Evolutionary conservation across 805 yeast genomes (phyloP).

Genomic region (Pichia paraexigua): DNA sequence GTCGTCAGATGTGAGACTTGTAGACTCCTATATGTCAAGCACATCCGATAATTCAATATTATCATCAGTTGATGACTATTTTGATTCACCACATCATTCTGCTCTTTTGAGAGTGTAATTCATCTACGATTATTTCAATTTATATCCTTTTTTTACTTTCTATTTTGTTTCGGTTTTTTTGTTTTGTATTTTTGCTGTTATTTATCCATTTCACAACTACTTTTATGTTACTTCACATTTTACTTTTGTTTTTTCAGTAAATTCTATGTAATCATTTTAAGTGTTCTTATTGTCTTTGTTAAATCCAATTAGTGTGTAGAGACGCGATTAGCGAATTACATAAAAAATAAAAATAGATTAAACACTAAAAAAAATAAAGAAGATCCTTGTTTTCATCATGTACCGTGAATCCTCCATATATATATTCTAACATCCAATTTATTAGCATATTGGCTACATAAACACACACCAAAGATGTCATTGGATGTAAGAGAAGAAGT

Average conservation of each 20-base stretch:
- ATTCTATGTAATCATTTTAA: background rate
- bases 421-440: background rate
- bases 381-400: background rate
- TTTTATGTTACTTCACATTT: background rate
- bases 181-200: background rate
- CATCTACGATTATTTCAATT: background rate
- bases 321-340: background rate
- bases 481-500: background rate
- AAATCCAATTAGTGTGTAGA: background rate
- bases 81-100: background rate
- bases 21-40: background rate
- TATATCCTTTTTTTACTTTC: background rate
- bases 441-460: background rate
- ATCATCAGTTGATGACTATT: background rate
- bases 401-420: background rate
- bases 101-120: background rate
- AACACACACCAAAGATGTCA: background rate
- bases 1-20: background rate
- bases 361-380: background rate
- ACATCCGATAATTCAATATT: background rate
- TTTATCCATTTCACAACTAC: background rate
- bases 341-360: background rate
- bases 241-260: background rate
- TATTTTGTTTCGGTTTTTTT: background rate
- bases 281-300: too few relatives aligned